Evolutionary conservation across 1,139 yeast genomes (phyloP), one percentile per base, ranked within the genome.

Genomic region (Debaryomycetaceae sp.): DNA sequence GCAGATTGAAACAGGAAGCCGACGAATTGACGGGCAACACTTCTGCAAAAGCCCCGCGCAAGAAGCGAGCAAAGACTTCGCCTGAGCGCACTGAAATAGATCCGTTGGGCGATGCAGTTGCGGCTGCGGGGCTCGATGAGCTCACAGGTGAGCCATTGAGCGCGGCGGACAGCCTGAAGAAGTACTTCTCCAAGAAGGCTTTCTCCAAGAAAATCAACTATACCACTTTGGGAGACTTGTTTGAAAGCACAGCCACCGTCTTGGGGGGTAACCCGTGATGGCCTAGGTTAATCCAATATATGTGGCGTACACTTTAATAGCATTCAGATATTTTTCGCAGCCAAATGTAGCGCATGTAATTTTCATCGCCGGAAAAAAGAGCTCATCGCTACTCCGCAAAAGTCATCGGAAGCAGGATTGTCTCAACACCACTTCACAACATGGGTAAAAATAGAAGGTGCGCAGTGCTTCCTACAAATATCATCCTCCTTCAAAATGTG

Each of bases 361-460:
- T n/a, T n/a, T n/a, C n/a, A n/a, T n/a, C n/a, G n/a, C n/a, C n/a
- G n/a, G n/a, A n/a, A n/a, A n/a, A n/a, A n/a, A n/a, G n/a, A n/a
- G n/a, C n/a, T n/a, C n/a, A n/a, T n/a, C n/a, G n/a, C n/a, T n/a
- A n/a, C n/a, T n/a, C n/a, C n/a, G n/a, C n/a, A n/a, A n/a, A n/a
- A n/a, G n/a, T n/a, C n/a, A n/a, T n/a, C n/a, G n/a, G n/a, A n/a
- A n/a, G n/a, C n/a, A n/a, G n/a, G n/a, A n/a, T n/a, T n/a, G n/a
- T 18, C 20, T 18, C 20, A 18, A 6, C 20, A 18, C 10, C 10
- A 7, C 6, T 18, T 18, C 10, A 18, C 10, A 18, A 25, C 30
- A 87, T 86, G 96, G 94, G 72, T 25, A 82, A 79, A 58, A 71
- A 77, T 52, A 78, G 85, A 60, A 80, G 95, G 68, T 92, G 95